Conservation (phyloP, 495 filamentous ascomycete species). For the Aspergillus conjunctus region DNA sequence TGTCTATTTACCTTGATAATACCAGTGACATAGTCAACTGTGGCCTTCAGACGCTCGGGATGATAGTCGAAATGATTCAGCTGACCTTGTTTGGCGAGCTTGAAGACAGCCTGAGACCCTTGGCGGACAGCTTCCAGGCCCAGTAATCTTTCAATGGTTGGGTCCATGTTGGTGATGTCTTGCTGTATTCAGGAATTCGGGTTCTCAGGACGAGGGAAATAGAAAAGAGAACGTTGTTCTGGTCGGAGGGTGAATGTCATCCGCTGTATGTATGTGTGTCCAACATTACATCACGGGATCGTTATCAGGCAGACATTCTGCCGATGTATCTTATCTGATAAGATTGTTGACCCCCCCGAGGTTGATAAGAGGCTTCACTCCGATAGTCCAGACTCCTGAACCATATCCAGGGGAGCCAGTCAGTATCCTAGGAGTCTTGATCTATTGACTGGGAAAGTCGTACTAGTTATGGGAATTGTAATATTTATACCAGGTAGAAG, state of each 20-base stretch:
- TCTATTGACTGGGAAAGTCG: neutral
- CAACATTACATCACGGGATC: constrained; percentile 2
- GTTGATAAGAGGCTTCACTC: neutral
- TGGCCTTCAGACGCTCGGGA: constrained; percentile 28
- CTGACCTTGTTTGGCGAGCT: constrained; percentile 33
- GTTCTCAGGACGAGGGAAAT: neutral
- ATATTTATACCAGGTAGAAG: neutral
- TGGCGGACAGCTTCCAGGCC: constrained; percentile 42
- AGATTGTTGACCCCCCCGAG: neutral
- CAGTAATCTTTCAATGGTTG: constrained; percentile 37
- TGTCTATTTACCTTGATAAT: constrained; percentile 34
- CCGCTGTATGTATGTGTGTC: neutral
- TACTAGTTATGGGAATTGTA: neutral
- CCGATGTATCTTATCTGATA: constrained; percentile 24
- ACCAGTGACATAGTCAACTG: constrained; percentile 35
- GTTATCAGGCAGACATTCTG: constrained; percentile 8
- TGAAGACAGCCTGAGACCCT: constrained; percentile 34
- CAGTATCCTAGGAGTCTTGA: neutral
- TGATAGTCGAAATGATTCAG: constrained; percentile 42
- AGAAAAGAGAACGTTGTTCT: neutral
- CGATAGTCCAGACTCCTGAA: neutral
- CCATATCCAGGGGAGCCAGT: neutral
- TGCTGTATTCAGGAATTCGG: neutral
- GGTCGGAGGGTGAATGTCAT: neutral
- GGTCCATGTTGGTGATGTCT: constrained; percentile 10